phyloP scores from a whole-genome alignment of 73 alveolate species.

The Urostyla sp. region DNA sequence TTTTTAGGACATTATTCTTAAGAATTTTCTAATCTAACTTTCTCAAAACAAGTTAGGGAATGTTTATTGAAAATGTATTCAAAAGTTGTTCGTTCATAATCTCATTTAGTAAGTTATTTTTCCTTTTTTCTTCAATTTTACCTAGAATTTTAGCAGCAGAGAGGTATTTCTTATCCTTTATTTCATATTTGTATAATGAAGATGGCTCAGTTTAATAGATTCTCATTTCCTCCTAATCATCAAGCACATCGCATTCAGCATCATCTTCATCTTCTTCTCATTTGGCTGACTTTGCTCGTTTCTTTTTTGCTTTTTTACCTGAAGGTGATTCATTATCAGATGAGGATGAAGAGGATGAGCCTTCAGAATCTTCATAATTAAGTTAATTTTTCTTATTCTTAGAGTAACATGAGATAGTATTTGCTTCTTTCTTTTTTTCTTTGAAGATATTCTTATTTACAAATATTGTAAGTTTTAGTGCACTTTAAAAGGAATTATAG shows the following conservation, averaged over 20 bases:
- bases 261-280: background rate
- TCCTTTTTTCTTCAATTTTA: background rate
- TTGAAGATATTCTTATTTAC: no score
- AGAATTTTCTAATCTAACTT: constrained; percentile 16
- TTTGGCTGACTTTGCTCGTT: background rate
- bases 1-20: constrained; percentile 29
- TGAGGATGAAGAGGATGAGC: no score
- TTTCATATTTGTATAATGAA: background rate
- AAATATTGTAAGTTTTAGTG: no score
- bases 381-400: background rate
- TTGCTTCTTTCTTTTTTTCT: no score
- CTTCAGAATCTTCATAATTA: constrained; percentile 20
- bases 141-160: constrained; percentile 25
- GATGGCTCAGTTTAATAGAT: background rate
- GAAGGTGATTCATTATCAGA: background rate
- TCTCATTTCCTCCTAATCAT: background rate
- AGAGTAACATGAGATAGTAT: no score
- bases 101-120: background rate
- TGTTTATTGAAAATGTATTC: constrained; percentile 18
- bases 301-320: background rate
- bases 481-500: no score
- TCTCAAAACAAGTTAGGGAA: constrained; percentile 35
- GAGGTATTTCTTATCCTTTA: background rate
- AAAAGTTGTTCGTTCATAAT: background rate
- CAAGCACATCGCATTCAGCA: background rate